Evolutionary conservation across 2,329 filamentous ascomycete species (phyloP).

Genomic region (Magnaporthales sp.): DNA sequence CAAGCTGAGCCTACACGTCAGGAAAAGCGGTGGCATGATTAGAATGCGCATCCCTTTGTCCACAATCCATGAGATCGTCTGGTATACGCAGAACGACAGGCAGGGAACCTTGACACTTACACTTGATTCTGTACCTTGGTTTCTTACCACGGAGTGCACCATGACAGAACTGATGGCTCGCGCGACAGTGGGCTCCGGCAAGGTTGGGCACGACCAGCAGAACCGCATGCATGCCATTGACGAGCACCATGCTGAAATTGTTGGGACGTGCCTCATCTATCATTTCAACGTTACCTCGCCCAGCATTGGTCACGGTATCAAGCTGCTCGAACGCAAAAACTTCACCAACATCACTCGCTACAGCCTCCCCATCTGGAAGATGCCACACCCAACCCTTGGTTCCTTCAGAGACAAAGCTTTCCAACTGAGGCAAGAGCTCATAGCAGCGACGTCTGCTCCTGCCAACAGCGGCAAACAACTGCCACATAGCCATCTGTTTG

Average conservation of each 20-base stretch:
- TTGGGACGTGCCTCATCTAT: constrained; percentile 37
- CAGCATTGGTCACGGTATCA: constrained; percentile 20
- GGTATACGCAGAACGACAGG: constrained; percentile 12
- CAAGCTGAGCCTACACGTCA: constrained; percentile 23
- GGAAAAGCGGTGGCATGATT: constrained; percentile 17
- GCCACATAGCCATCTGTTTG: constrained; percentile 34
- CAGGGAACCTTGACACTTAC: constrained; percentile 36
- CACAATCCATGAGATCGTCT: constrained; percentile 36
- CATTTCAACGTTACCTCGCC: constrained; percentile 20
- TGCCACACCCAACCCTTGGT: background rate
- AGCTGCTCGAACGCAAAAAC: constrained; percentile 17
- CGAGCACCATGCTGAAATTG: constrained; percentile 21
- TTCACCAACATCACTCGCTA: constrained; percentile 16
- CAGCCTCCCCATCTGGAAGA: constrained; percentile 7
- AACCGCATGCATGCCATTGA: constrained; percentile 21
- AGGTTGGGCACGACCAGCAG: constrained; percentile 8
- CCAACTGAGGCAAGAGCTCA: constrained; percentile 11
- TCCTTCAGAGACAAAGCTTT: constrained; percentile 1
- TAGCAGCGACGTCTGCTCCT: constrained; percentile 13
- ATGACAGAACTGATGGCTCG: background rate
- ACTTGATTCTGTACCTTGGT: constrained; percentile 38
- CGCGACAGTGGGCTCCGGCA: background rate
- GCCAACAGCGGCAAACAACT: background rate
- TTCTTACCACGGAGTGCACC: constrained; percentile 15
- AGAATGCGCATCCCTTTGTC: constrained; percentile 40